Percentiles rank a stretch among this genome's conserved stretches.
These are phyloP conservation scores for Boletus vermiculosoides DNA, from an alignment of 768 basidiomycete species.

Conservation along the genomic window DNA sequence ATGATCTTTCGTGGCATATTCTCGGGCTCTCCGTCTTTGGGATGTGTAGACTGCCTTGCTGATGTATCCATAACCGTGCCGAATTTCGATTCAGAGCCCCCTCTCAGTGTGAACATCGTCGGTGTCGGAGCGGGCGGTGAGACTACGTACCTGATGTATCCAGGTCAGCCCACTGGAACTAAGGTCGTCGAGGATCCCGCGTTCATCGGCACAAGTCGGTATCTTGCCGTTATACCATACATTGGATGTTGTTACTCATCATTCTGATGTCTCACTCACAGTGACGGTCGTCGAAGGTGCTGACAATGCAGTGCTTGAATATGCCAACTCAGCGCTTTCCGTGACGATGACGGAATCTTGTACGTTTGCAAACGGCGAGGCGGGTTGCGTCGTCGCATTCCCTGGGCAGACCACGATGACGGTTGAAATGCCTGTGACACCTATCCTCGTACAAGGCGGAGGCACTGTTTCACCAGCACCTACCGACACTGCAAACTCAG, in stretches of 20 bases:
- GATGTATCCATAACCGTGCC: too few species aligned
- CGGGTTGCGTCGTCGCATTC: not conserved
- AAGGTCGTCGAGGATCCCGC: slow-evolving; percentile 16
- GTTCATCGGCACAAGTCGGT: slow-evolving; percentile 34
- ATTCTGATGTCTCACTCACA: not conserved
- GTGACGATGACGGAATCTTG: not conserved
- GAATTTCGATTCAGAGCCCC: too few species aligned
- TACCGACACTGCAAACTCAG: not conserved
- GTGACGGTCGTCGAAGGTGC: not conserved
- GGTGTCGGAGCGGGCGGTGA: slow-evolving; percentile 42
- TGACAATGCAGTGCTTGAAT: not conserved
- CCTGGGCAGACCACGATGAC: not conserved
- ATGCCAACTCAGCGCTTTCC: not conserved
- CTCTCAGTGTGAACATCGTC: slow-evolving; percentile 36
- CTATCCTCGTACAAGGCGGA: slow-evolving; percentile 14
- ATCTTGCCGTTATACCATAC: too few species aligned
- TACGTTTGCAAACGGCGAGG: not conserved
- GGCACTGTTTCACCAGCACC: not conserved
- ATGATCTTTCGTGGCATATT: not conserved
- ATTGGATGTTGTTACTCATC: not conserved
- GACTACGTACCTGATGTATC: slow-evolving; percentile 42
- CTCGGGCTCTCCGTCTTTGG: not conserved
- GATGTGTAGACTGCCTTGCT: slow-evolving; percentile 1
- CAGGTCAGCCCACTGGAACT: slow-evolving; percentile 36
- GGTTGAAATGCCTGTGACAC: not conserved